Evolutionary conservation across 2,329 filamentous ascomycete species (phyloP), one percentile per base, ranked within the genome.

Genomic region (Colletotrichum acutatum): DNA sequence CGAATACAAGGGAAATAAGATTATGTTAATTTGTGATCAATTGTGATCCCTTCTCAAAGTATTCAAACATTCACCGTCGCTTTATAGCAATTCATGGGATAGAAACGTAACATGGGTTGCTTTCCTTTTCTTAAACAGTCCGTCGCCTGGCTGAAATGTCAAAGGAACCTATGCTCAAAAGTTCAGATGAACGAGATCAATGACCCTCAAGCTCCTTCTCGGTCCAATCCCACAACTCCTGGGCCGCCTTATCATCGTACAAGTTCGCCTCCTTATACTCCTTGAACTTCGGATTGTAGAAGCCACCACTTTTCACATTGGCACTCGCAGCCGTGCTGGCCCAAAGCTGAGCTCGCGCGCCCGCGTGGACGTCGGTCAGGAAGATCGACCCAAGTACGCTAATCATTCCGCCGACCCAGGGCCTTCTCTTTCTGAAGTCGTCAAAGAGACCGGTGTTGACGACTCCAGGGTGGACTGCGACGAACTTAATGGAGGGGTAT

Each of bases 381-480:
- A 58, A 34, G 28, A 58, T 22, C 1, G 56, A 58, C 5, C 30
- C 56, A n/a, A 34, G 5, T 4, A 34, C 56, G 3, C 56, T 14
- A 6, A 34, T 22, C 8, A 34, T 4, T 5, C 56, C 56, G 7
- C 56, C 28, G n/a, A 58, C 28, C 56, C 56, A 58, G 2, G 56
- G 56, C 4, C n/a, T 30, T 22, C 28, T 58, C 16, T 22, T 22
- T 9, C 19, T 34, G 12, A 58, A 22, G 16, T 58, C 56, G 5
- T 58, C 56, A 34, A 58, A 58, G 0, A 58, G 4, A 8, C 56
- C 56, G 9, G 56, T 58, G 19, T 58, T 58, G 3, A 80, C 78
- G 9, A 78, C 72, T 16, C 79, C 80, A 1, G 80, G 80, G 46
- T 81, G 78, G 12, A 80, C 59, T 4, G 79, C 76, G 1, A 76